Base-by-base conservation (phyloP, 2,329 filamentous ascomycete genomes). In the Sphaerulina populicola region DNA sequence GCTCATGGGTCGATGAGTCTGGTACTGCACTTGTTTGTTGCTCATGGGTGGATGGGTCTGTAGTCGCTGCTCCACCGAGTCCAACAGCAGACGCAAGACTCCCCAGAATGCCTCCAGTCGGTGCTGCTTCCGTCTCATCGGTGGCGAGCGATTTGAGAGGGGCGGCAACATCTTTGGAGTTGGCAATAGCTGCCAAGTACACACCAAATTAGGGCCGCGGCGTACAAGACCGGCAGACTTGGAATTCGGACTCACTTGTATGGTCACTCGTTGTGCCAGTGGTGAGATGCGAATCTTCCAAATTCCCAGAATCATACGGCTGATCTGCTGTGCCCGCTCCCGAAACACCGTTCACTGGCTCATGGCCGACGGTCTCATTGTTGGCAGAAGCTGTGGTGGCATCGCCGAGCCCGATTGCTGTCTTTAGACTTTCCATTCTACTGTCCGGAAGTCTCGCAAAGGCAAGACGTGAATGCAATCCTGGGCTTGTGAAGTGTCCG, bases 361-460 rank as follows among this genome's bases (percentile, higher is more conserved):
- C 43, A 29, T n/a, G 43, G 14, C 36, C 47, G 27, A 29, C 27
- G 14, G 40, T 48, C 4, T 54, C 38, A 14, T 50, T 49, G 33
- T 30, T 31, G 23, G 46, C 46, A 5, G 46, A 41, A 21, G 51
- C 48, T 12, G 23, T 45, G 9, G 36, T 45, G 23, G 45, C 43
- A 42, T 45, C 35, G 35, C 51, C 41, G 38, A 49, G 29, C 15
- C 51, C 51, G 15, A 49, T 35, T 27, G 47, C 46, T 38, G 36
- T 45, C 37, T 53, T 53, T 30, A 49, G 36, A 27, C 33, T 53
- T 53, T 53, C 51, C 51, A 53, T 53, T 23, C 30, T 30, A 35
- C 27, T 27, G 21, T 11, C 10, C 35, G 38, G 21, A 18, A 7
- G 4, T 27, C 23, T 27, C 23, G 27, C 30, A 18, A 47, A 39